phyloP scores from a whole-genome alignment of 2,329 filamentous ascomycete species.

The Fusarium sp. region DNA sequence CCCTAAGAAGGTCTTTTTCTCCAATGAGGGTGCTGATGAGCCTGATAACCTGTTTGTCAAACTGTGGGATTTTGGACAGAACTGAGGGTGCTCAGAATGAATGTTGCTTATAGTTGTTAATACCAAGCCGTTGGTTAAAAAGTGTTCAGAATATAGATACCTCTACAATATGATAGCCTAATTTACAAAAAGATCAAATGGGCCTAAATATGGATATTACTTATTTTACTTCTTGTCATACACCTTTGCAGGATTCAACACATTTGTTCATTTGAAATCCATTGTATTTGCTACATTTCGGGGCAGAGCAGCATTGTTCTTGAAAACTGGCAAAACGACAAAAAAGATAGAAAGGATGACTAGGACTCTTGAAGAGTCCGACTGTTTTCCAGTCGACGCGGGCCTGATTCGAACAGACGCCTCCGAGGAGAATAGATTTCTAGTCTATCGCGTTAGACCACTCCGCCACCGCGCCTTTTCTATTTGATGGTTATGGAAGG shows the following conservation, averaged over 20 bases:
- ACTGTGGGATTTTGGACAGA: conserved; percentile 68
- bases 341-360: conserved; percentile 9
- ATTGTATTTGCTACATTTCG: not conserved
- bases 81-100: conserved; percentile 19
- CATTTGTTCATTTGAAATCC: not conserved
- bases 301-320: not conserved
- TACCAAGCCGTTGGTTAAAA: conserved; percentile 6
- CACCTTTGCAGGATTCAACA: not conserved
- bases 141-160: not conserved
- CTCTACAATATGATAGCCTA: not conserved
- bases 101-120: conserved; percentile 6
- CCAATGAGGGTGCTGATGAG: conserved; percentile 60
- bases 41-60: conserved; percentile 69
- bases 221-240: not conserved
- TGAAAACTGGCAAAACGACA: not conserved
- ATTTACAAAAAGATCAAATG: not conserved
- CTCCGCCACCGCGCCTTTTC: conserved; percentile 48
- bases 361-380: not conserved
- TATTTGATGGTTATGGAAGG: not conserved
- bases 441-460: conserved; percentile 51
- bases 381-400: conserved; percentile 36
- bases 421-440: conserved; percentile 51
- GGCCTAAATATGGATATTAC: not conserved
- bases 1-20: conserved; percentile 81
- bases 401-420: conserved; percentile 52